Conservation (phyloP, 2,329 filamentous ascomycete genomes). For the Monosporascus sp. region DNA sequence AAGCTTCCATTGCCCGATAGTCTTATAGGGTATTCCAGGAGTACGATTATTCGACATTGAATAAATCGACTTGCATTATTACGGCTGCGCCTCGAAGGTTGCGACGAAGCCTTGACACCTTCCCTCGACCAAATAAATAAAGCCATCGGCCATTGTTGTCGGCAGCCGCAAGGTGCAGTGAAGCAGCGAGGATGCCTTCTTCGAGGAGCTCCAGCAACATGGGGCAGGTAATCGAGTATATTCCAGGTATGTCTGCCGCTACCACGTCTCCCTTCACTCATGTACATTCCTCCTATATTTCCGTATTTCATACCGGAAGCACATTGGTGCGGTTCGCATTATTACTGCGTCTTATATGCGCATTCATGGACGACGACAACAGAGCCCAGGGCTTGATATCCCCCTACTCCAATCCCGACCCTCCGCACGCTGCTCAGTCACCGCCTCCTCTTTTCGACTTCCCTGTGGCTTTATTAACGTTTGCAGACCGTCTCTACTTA, state of each 20-base stretch:
- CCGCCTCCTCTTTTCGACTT: conserved; percentile 14
- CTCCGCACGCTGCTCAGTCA: conserved; percentile 8
- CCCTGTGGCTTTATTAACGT: conserved; percentile 32
- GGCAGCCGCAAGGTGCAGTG: not conserved
- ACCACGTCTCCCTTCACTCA: not conserved
- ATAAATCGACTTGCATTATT: not conserved
- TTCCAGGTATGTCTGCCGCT: conserved; percentile 63
- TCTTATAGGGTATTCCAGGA: not conserved
- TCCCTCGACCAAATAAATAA: not conserved
- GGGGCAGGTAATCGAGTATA: conserved; percentile 93
- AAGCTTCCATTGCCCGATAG: not conserved
- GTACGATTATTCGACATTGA: not conserved
- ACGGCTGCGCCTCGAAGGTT: not conserved
- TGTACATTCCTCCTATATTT: conserved; percentile 3
- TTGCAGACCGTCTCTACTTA: conserved; percentile 84
- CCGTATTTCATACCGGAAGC: conserved; percentile 1
- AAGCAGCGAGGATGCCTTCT: conserved; percentile 45
- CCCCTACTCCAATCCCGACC: conserved; percentile 1
- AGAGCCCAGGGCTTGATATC: not conserved
- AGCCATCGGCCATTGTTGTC: not conserved
- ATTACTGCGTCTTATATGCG: not conserved
- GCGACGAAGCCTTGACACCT: not conserved
- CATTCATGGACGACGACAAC: not conserved
- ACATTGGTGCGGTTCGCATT: conserved; percentile 23
- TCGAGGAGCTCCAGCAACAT: conserved; percentile 51